Conservation (phyloP, 257 asterid genomes). For the Parsonsia alboflavescens region DNA sequence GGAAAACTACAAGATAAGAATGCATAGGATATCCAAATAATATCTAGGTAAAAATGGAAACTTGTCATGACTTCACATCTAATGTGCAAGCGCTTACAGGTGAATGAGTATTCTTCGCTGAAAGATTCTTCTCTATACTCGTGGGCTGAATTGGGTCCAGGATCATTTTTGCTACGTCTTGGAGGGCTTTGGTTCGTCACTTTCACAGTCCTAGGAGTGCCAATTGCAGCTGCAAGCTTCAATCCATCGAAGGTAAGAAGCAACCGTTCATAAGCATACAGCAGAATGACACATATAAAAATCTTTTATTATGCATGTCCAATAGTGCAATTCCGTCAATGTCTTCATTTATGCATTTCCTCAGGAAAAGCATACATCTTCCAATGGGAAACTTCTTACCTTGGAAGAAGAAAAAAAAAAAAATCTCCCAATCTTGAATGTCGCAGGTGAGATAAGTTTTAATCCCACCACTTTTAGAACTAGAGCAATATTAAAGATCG, state of each 20-base stretch:
- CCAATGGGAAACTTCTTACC: neutral
- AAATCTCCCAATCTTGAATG: too few relatives aligned
- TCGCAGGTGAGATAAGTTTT: neutral
- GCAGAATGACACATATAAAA: neutral
- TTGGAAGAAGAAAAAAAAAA: too few relatives aligned
- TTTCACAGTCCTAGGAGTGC: conserved; percentile 74
- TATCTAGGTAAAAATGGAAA: neutral
- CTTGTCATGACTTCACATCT: neutral
- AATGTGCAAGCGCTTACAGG: conserved; percentile 31
- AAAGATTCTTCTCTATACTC: conserved; percentile 48
- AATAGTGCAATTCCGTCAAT: neutral
- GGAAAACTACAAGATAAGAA: neutral
- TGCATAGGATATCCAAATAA: neutral
- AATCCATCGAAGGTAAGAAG: conserved; percentile 60
- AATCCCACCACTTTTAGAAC: neutral
- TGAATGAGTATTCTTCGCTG: conserved; percentile 80
- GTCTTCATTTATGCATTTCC: neutral
- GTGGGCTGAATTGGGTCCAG: conserved; percentile 73
- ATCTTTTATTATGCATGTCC: neutral
- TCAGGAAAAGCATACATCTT: neutral
- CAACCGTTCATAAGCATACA: neutral
- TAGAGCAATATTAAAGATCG: neutral
- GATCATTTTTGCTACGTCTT: conserved; percentile 64
- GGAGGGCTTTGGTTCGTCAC: conserved; percentile 86
- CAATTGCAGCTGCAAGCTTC: conserved; percentile 88